phyloP scores from a whole-genome alignment of 257 asterid species.

The Gentiana straminea region DNA sequence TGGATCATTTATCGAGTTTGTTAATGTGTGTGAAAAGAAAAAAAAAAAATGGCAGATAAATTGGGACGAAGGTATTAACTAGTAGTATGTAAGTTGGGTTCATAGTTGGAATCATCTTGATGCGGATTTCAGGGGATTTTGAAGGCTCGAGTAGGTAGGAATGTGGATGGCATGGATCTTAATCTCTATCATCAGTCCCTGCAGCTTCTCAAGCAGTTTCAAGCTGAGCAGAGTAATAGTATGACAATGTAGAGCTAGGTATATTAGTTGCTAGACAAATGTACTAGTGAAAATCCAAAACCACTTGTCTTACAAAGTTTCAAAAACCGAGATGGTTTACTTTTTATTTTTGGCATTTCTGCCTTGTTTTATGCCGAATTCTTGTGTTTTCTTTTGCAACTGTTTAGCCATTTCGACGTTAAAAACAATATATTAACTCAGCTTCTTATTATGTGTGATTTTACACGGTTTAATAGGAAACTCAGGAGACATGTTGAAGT shows the following conservation, averaged over 20 bases:
- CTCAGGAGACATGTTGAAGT: too few species aligned
- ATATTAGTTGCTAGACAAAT: background rate
- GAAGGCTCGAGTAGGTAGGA: slow-evolving; percentile 89
- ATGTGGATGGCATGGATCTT: slow-evolving; percentile 85
- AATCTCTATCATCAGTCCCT: slow-evolving; percentile 73
- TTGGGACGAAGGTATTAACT: too few species aligned
- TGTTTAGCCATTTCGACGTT: too few species aligned
- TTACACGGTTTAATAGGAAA: too few species aligned
- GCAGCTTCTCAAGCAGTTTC: slow-evolving; percentile 59
- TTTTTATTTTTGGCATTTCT: background rate
- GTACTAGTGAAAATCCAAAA: background rate
- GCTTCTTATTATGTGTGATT: too few species aligned
- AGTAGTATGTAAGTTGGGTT: background rate
- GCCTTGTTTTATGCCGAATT: background rate
- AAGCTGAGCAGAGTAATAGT: slow-evolving; percentile 39
- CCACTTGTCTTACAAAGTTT: too few species aligned
- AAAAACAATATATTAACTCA: too few species aligned
- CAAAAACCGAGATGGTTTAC: background rate
- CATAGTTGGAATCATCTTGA: background rate
- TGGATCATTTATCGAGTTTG: too few species aligned
- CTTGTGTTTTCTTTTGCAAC: background rate
- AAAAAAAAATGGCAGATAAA: too few species aligned
- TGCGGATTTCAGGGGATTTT: slow-evolving; percentile 46
- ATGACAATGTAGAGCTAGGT: slow-evolving; percentile 14
- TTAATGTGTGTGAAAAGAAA: too few species aligned